Evolutionary conservation across 2,329 filamentous ascomycete genomes (phyloP).

Genomic region (Intubia oerlemansii): DNA sequence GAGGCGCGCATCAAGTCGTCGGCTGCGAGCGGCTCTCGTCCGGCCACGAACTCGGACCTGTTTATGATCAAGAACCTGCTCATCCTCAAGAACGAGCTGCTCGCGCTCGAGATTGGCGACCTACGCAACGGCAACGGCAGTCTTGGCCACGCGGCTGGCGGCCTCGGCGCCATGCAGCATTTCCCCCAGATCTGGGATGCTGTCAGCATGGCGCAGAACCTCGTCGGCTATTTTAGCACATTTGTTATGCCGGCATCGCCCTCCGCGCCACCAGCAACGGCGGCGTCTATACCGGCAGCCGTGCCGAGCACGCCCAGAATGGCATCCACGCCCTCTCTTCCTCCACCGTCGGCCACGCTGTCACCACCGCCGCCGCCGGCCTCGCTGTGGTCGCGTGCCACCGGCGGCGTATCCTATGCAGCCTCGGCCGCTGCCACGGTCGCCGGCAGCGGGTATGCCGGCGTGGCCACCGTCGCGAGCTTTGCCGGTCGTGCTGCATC

Average conservation of each 20-base stretch:
- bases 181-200: constrained; percentile 45
- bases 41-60: constrained; percentile 49
- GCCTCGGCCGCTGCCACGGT: constrained; percentile 2
- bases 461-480: neutral
- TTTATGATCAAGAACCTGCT: constrained; percentile 92
- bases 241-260: constrained; percentile 28
- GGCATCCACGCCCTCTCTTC: neutral
- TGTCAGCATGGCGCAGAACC: constrained; percentile 29
- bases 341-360: neutral
- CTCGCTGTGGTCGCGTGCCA: constrained; percentile 20
- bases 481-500: constrained; percentile 1
- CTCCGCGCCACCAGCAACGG: neutral
- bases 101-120: constrained; percentile 81
- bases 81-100: constrained; percentile 84
- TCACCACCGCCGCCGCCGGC: neutral
- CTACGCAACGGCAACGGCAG: constrained; percentile 20
- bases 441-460: constrained; percentile 6
- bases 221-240: constrained; percentile 35
- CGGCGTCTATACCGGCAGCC: too few relatives aligned
- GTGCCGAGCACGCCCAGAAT: too few relatives aligned
- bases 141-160: too few relatives aligned
- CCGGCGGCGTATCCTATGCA: neutral
- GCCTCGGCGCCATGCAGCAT: constrained; percentile 24
- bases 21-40: too few relatives aligned
- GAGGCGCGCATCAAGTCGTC: constrained; percentile 29